Base-by-base conservation (phyloP, 192 early-diverging fungal species). In the Coemansia furcata region DNA sequence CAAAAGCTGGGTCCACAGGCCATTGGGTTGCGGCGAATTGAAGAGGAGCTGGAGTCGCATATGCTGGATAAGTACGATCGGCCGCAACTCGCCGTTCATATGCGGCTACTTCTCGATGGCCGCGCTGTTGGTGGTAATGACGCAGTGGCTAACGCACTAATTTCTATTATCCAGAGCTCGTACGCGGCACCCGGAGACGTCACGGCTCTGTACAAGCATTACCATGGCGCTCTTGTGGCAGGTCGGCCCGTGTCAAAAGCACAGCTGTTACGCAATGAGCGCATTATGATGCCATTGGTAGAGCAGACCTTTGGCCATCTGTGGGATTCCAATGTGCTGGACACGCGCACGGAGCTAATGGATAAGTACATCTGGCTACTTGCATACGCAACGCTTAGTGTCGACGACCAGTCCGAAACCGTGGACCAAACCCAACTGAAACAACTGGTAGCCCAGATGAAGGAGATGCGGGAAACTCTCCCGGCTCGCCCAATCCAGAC, bases 141-240 rank as follows among this genome's bases (percentile, higher is more conserved):
- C 38, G 33, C 14, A 0, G 66, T 77, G 12, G 80, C 76, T 3
- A 68, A 78, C 40, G 71, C 80, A 4, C 60, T 74, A 35, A 60
- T 63, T 3, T 64, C 66, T 11, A 82, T 82, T 29, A 71, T 77
- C n/a, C 74, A 82, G 65, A 68, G 67, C 54, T 57, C 62, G 21
- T 68, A 78, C 54, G 75, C 80, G 6, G 69, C 74, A 11, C 68
- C 80, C 4, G 76, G 80, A 3, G 80, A 82, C 58, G 72, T 78
- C 15, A 61, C 54, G 23, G 47, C 38, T 26, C 67, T 82, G 9
- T 82, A 77, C 69, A 74, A 72, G 29, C 59, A 60, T 47, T 82
- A 74, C 54, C 55, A 78, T 7, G 69, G 55, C 32, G 72, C 76
- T 23, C 62, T 71, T 39, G 61, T 35, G 1, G 9, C 43, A 0